phyloP scores from a whole-genome alignment of 31 red algal species.

The Endocladia muricata region DNA sequence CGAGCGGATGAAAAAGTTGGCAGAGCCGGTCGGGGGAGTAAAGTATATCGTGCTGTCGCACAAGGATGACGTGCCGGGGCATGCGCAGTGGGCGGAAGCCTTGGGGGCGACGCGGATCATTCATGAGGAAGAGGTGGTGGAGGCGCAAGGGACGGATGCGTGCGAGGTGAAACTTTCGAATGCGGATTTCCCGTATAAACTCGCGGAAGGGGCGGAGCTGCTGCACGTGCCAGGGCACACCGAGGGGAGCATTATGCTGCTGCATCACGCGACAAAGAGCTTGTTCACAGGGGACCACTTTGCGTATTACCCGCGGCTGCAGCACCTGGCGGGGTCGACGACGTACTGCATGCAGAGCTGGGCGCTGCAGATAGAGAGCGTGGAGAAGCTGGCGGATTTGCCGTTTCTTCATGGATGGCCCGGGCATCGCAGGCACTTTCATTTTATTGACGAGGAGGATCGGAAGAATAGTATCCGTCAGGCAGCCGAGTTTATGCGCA shows the following conservation, averaged over 20 bases:
- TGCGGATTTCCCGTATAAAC: constrained; percentile 57
- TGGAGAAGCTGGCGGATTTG: constrained; percentile 42
- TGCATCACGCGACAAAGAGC: constrained; percentile 39
- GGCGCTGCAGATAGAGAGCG: constrained; percentile 52
- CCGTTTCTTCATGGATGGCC: constrained; percentile 73
- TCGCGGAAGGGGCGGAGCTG: constrained; percentile 27
- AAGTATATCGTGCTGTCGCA: constrained; percentile 83
- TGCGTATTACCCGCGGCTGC: constrained; percentile 29
- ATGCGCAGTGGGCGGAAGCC: constrained; percentile 79
- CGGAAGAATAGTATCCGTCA: background rate
- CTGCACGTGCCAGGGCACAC: constrained; percentile 87
- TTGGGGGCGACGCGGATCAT: constrained; percentile 74
- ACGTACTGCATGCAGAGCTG: constrained; percentile 41
- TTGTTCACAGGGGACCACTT: constrained; percentile 91
- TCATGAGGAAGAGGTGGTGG: constrained; percentile 66
- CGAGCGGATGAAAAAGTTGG: constrained; percentile 44
- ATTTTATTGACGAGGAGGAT: constrained; percentile 34
- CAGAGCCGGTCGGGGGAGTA: constrained; percentile 6
- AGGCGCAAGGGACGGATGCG: constrained; percentile 32
- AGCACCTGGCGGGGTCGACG: constrained; percentile 28
- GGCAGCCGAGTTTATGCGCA: constrained; percentile 37
- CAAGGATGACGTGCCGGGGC: constrained; percentile 84
- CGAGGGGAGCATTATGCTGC: constrained; percentile 57
- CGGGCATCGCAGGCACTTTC: constrained; percentile 76
- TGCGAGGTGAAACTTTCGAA: constrained; percentile 69